Evolutionary conservation across 208 protist genomes (phyloP), one percentile per base, ranked within the genome.

Genomic region (Strigomonas culicis): DNA sequence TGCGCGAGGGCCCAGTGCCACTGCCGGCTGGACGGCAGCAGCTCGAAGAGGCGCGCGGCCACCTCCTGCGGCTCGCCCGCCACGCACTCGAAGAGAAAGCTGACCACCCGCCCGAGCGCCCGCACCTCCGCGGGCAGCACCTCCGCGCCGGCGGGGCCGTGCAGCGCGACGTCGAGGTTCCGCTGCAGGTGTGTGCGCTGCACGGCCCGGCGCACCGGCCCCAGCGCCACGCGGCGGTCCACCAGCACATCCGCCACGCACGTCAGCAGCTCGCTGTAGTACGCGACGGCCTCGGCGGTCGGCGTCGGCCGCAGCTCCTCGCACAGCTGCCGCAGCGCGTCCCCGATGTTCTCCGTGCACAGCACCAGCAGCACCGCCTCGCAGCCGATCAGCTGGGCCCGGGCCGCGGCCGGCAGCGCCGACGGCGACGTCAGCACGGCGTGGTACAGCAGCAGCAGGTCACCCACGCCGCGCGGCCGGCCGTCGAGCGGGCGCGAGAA

Each of bases 151-250:
- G 31, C 24, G 22, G 21, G 32, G 28, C 44, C 50, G 63, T 64
- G 46, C 34, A 85, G 66, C 8, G 66, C 43, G 11, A 85, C 66
- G 44, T 71, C 41, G 21, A 90, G 53, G 60, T 73, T 68, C 31
- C 69, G 65, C 70, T 92, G 81, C 55, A 92, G 15, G 24, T 69
- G 57, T 13, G 68, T 53, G 30, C 84, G 80, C 70, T 90, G 80
- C 11, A 62, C 78, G 8, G 77, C 82, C 0, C 88, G 80, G 3
- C 79, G 76, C 21, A 92, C 70, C 2, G 88, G 76, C 6, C 85
- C 85, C 22, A 95, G 32, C 11, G 63, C 43, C 0, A 95, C 73
- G 15, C 81, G 78, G 19, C 67, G 63, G 52, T 92, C 85, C n/a
- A 66, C 72, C 21, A 95, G 70, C 11, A 92, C 50, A 22, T 80